Evolutionary conservation across 805 yeast genomes (phyloP), one percentile per base, ranked within the genome.

Genomic region (Blastobotrys americana): DNA sequence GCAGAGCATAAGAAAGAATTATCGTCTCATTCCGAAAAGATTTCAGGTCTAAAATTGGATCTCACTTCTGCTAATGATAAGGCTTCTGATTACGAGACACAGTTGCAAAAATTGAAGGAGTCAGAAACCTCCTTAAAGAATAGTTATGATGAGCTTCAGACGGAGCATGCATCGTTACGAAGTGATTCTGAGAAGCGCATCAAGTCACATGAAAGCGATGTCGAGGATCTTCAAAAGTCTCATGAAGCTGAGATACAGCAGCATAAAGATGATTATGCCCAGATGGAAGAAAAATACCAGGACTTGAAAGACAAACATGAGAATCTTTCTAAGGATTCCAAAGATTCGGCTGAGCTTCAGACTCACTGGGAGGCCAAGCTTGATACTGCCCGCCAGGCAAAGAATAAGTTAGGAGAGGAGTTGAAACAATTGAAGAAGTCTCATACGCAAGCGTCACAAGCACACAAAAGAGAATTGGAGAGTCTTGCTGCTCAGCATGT

Each of bases 291-390:
- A 25, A 25, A 25, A 13, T 13, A 25, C 13, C 10, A 25, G 10
- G 43, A 31, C 6, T 31, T 13, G 19, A 19, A 16, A 4, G 17
- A 5, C 6, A 33, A 40, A 15, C 25, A 5, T 6, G 15, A 23
- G 42, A 5, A 44, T 37, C 18, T 20, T 23, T 15, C n/a, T 44
- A 17, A 15, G 15, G 20, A 17, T 13, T 34, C 37, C 10, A 9
- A 15, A 9, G 20, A 34, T 13, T 16, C 20, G 9, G 37, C 17
- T 9, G 10, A 34, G 17, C 37, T 34, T 9, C 19, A 37, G 39
- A 37, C n/a, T 13, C 19, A 16, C 8, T 18, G 19, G 19, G 39
- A 37, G 8, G 25, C 19, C 31, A 25, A 25, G 31, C 17, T 37
- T 37, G 25, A 37, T 18, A 16, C 19, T 8, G n/a, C 13, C 25